Evolutionary conservation across 2,329 filamentous ascomycete genomes (phyloP), one percentile per base, ranked within the genome.

Genomic region (Beauveria caledonica): DNA sequence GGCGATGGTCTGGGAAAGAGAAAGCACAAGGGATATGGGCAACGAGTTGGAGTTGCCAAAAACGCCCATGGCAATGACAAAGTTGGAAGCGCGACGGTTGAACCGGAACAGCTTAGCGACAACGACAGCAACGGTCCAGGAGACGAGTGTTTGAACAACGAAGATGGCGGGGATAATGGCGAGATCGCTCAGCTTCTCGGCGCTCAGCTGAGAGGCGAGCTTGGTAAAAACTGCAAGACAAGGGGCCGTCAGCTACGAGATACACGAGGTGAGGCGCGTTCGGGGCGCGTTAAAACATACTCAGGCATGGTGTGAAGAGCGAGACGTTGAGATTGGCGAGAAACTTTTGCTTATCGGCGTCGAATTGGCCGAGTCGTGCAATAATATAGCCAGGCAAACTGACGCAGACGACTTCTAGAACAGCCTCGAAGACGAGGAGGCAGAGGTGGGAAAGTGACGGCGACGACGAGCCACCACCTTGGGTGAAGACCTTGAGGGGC

Each of bases 21-120:
- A 97, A 61, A 97, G 83, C 63, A 99, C 92, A 60, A 99, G 85
- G 0, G 94, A 99, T 63, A 99, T 97, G 0, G 94, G 94, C 21
- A 99, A 82, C 19, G 94, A 97, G 75, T 99, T 99, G 39, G 93
- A 97, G 73, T 99, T 99, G 67, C 93, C 94, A 72, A 99, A 99
- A 53, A 97, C 83, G 42, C 90, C 92, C 94, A 99, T 99, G 58
- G 94, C 94, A 36, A 91, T 89, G 46, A 99, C 89, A 70, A 99
- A 99, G 76, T 99, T 99, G 65, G 87, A 84, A 46, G 92, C 89
- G 63, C 93, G 86, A 73, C 89, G 92, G 67, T 85, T 86, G 74
- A 99, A 92, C 17, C 89, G 80, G 72, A 92, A 96, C 53, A 85
- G 77, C 73, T 84, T 87, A 19, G 89, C 84, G 59, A 97, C 83